Percentiles rank a stretch among this genome's conserved stretches.
Conservation (phyloP, 257 asterid species). For the Phtheirospermum japonicum region DNA sequence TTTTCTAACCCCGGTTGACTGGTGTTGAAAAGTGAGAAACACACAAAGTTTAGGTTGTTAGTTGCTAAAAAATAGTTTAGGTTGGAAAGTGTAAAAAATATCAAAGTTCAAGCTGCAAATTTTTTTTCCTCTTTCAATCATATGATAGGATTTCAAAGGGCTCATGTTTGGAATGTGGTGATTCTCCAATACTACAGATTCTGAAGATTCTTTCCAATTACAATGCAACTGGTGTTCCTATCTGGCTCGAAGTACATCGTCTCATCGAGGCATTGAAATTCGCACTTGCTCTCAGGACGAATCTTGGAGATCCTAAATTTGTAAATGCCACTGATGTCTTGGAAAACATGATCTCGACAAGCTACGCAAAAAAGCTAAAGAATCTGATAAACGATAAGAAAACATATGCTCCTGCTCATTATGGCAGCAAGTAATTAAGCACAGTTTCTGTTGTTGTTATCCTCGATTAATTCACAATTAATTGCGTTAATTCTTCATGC, state of each 20-base stretch:
- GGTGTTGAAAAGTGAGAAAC: no score
- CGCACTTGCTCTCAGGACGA: slow-evolving; percentile 44
- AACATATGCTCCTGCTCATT: slow-evolving; percentile 43
- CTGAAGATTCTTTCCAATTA: slow-evolving; percentile 24
- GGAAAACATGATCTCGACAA: slow-evolving; percentile 38
- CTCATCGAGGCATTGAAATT: slow-evolving; percentile 45
- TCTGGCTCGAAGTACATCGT: slow-evolving; percentile 29
- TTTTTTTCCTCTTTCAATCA: neutral
- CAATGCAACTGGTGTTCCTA: slow-evolving; percentile 24
- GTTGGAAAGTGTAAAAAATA: no score
- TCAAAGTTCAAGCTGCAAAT: no score
- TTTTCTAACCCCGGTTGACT: no score
- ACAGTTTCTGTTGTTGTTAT: no score
- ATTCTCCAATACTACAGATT: slow-evolving; percentile 19
- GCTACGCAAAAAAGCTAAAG: slow-evolving; percentile 35
- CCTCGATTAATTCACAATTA: neutral
- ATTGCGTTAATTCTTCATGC: slow-evolving; percentile 1
- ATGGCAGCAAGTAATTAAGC: slow-evolving; percentile 52
- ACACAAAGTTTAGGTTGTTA: no score
- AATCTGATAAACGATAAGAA: slow-evolving; percentile 40
- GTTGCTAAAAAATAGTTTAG: no score
- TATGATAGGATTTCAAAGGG: neutral
- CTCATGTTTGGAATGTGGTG: no score
- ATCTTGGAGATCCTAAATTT: slow-evolving; percentile 51
- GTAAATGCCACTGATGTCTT: slow-evolving; percentile 20